Base-by-base conservation (phyloP, 2,329 filamentous ascomycete species). In the Rutstroemia sp. region DNA sequence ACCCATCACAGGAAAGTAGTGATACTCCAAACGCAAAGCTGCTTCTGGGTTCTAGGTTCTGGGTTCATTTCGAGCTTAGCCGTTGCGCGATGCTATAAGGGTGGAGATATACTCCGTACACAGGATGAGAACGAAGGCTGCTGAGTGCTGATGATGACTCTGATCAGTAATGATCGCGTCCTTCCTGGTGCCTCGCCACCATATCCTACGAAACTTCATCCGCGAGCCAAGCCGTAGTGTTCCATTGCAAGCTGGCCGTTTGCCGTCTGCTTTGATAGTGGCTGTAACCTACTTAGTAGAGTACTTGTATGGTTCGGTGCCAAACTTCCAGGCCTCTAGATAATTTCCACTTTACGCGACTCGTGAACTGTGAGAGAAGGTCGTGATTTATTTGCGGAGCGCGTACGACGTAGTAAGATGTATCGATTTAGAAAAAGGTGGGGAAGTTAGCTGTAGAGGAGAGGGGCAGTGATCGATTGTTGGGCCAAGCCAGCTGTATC, bases 311-410 rank as follows among this genome's bases (percentile, higher is more conserved):
- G 9, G 21, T 46, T 3, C 42, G 3, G 42, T 16, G 3, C 21
- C 42, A 17, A 39, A 30, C 9, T 34, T 39, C 45, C 16, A 5
- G 19, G 19, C n/a, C 45, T 42, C 17, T 54, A 17, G 42, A 23
- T 46, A 9, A 21, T 48, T 49, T 54, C 25, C 52, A 54, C 45
- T 54, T 42, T 49, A 54, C 45, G 25, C 45, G 45, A 27, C 23
- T 42, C 52, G 52, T 40, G 45, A 54, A 27, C 39, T 30, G 25
- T 47, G 36, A 27, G n/a, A 30, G n/a, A 45, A 42, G 9, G 38
- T 51, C 48, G 44, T 54, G 51, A 39, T 47, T 34, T 48, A 42
- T 49, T 17, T 36, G 7, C 19, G 9, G 21, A 49, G 23, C 46
- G 45, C 25, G 39, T 45, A 45, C 44, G 12, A 45, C 44, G 12